Base-by-base conservation (phyloP, 768 basidiomycete species). In the Hygrocybe punicea region DNA sequence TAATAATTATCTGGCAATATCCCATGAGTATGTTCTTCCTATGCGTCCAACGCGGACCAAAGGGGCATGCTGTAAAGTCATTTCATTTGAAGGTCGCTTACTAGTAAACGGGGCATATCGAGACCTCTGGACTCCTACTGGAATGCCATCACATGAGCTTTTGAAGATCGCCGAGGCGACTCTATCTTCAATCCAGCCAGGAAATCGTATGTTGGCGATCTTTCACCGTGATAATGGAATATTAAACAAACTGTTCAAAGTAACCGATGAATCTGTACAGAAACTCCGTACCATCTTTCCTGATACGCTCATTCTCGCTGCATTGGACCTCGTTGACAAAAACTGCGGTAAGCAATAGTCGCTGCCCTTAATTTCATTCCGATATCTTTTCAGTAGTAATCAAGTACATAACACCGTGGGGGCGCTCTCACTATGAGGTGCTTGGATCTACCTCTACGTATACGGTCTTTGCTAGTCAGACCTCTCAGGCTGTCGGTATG, bases 291-390 rank as follows among this genome's bases (percentile, higher is more conserved):
- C 76, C 39, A 66, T 90, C 52, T 79, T 91, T 61, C 81, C 89
- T 1, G 84, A 87, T 56, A 78, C 73, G 17, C 74, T 85, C 13
- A 69, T 91, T 17, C 64, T 89, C 2, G 85, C 86, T 17, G 88
- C 91, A 5, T 70, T 93, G 23, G 88, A 93, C 65, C 72, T 92
- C n/a, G 76, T 91, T 44, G 91, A 93, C 69, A 77, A 81, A 29
- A 79, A 80, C 56, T 81, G 81, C 61, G 86, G 91, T 89, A 61
- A 29, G 78, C 61, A 2, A 9, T 7, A 37, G 11, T 42, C 35
- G 37, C 23, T 8, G 14, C 17, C 25, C 1, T 40, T 39, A 33
- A 34, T n/a, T 46, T 4, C 2, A 53, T 13, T 5, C n/a, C n/a
- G n/a, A n/a, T n/a, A n/a, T n/a, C n/a, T 23, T 55, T 4, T 35